Base-by-base conservation (phyloP, 177 flowering plant genomes). In the Vitis hybrid region DNA sequence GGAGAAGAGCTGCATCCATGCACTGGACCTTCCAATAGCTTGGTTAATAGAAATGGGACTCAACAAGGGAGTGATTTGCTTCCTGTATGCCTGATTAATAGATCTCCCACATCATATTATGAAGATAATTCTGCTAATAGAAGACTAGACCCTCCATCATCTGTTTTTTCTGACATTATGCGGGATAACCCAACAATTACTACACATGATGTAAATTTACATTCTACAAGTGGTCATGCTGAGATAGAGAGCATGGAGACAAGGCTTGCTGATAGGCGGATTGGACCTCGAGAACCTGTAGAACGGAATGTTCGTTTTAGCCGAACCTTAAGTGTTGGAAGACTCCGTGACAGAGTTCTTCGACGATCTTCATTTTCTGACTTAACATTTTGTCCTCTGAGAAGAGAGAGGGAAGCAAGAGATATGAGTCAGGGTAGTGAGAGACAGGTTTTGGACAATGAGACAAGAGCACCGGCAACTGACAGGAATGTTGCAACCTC, bases 271-370 rank as follows among this genome's bases (percentile, higher is more conserved):
- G 87, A 84, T 72, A 82, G 93, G 64, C 76, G 86, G 63, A 52
- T 27, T 75, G 88, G 83, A 71, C 81, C 79, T 69, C 84, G 89
- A 48, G 97, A 94, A 82, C 90, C 91, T 16, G 73, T 73, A 56
- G 97, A 91, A 55, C 79, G 87, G 35, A 88, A 92, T 83, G 89
- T 88, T 65, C 85, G 90, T 48, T 92, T 94, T 77, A 91, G 95
- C 75, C 80, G 98, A 76, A 88, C 95, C 14, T 77, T 92, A 16
- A 92, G 97, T 83, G 98, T 92, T 69, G 97, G 98, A 60, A 86
- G 98, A 70, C 97, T 94, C 51, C 93, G 98, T 74, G 98, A 94
- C 68, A 85, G 98, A 78, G 98, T 94, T 75, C 97, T 92, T 67
- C 93, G 92, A 4, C 77, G 98, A 62, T 80, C 93, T 21, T 85